Base-by-base conservation (phyloP, 305 asterid species). In the Fraxinus platypoda region DNA sequence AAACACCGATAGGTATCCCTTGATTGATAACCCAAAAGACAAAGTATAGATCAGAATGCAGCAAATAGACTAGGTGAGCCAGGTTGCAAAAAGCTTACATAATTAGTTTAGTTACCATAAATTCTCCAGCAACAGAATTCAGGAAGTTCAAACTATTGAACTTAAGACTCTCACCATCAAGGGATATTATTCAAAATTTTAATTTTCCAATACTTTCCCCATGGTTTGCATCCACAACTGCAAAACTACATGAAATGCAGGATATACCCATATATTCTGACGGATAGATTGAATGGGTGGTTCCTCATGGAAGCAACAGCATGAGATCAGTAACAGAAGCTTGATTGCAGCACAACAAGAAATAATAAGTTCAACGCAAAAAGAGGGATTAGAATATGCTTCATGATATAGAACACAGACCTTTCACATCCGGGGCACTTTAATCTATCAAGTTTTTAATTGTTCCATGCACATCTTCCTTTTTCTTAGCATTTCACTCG, bases 381-480 rank as follows among this genome's bases (percentile, higher is more conserved):
- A 80, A 0, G 37, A 30, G 79, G 85, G 81, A 86, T 34, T 81
- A 71, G 54, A 13, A 78, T 81, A 79, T 11, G 86, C 86, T 82
- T 89, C 91, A 79, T 80, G 87, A 81, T 81, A 81, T 81, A 87
- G 83, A 87, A 83, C 87, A 91, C 93, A 86, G 87, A 91, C 95
- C 94, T 92, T 91, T 91, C 90, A 73, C 94, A 88, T 30, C 87
- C 89, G 77, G 86, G 81, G 89, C 95, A 92, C 90, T 88, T 92
- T 85, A 92, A 82, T 86, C 80, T 83, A 89, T 91, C 2, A 88
- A 83, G 81, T 84, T 72, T 80, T 80, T 83, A 86, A 88, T 79
- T 86, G 85, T 81, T 87, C 91, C 81, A 13, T 62, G 87, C 80
- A 87, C 49, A 81, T 89, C 81, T 82, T 87, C 77, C 92, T 89